Evolutionary conservation across 2,329 filamentous ascomycete species (phyloP).

Genomic region (Ophiostoma ips): DNA sequence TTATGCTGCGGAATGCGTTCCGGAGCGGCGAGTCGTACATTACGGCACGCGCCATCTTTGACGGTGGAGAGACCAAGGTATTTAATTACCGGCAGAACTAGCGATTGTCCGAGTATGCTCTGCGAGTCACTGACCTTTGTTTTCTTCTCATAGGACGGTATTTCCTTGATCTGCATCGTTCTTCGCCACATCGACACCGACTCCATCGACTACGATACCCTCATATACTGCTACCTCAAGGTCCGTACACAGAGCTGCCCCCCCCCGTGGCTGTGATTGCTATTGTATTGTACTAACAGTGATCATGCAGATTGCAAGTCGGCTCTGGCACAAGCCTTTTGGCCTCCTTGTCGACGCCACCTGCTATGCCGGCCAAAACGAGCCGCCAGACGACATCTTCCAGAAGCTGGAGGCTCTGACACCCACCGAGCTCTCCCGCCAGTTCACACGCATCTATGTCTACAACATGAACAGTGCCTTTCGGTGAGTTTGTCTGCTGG

Average conservation of each 20-base stretch:
- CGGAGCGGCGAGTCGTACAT: slow-evolving; percentile 50
- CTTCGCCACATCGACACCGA: slow-evolving; percentile 53
- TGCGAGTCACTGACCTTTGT: neutral
- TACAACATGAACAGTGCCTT: slow-evolving; percentile 65
- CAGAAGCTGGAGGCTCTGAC: slow-evolving; percentile 48
- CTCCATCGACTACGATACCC: slow-evolving; percentile 49
- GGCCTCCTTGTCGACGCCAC: slow-evolving; percentile 55
- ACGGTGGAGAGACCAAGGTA: slow-evolving; percentile 52
- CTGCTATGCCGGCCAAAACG: slow-evolving; percentile 53
- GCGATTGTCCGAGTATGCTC: too few species aligned
- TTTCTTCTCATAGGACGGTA: slow-evolving; percentile 44
- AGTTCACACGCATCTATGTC: slow-evolving; percentile 48
- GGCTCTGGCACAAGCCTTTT: slow-evolving; percentile 56
- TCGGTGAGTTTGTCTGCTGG: too few species aligned
- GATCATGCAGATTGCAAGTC: slow-evolving; percentile 48
- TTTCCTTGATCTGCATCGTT: slow-evolving; percentile 56
- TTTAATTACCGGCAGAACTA: too few species aligned
- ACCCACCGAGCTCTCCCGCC: slow-evolving; percentile 44
- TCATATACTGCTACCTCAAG: slow-evolving; percentile 56
- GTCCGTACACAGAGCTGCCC: slow-evolving; percentile 21
- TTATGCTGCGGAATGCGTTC: slow-evolving; percentile 57
- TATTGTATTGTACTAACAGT: neutral
- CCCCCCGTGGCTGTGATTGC: too few species aligned
- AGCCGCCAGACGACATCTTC: slow-evolving; percentile 51
- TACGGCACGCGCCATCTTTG: slow-evolving; percentile 52